Conservation (phyloP, 1,284 basidiomycete genomes). For the Cronartium quercuum region DNA sequence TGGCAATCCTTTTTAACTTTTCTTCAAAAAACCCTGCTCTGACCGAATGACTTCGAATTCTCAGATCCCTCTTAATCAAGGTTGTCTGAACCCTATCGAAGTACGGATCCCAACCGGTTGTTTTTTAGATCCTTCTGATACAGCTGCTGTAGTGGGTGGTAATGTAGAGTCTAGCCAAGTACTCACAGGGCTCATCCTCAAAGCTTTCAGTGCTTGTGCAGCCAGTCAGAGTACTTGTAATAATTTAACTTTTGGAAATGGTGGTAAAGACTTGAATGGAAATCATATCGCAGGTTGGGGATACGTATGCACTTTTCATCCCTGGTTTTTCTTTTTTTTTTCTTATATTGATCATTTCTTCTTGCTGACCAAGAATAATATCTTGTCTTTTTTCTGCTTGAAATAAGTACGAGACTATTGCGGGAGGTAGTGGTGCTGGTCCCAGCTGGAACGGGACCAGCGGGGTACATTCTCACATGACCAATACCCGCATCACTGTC, state of each 20-base stretch:
- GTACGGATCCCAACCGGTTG: conserved; percentile 76
- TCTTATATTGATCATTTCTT: conserved; percentile 27
- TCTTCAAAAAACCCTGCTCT: neutral
- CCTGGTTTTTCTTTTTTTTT: neutral
- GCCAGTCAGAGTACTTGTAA: conserved; percentile 86
- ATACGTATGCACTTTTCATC: conserved; percentile 54
- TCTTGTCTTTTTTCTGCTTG: neutral
- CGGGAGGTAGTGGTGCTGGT: conserved; percentile 86
- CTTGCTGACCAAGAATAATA: conserved; percentile 24
- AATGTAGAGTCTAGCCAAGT: conserved; percentile 89
- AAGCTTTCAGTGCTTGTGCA: conserved; percentile 85
- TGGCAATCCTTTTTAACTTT: conserved; percentile 2
- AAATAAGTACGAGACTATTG: conserved; percentile 60
- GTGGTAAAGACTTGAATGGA: conserved; percentile 75
- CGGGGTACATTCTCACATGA: conserved; percentile 62
- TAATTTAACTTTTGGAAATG: conserved; percentile 84
- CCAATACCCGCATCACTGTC: conserved; percentile 62
- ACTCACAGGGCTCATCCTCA: conserved; percentile 88
- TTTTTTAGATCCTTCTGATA: conserved; percentile 67
- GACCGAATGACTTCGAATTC: neutral
- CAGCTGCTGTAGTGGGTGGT: conserved; percentile 82
- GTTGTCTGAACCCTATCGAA: conserved; percentile 46
- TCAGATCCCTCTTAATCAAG: conserved; percentile 54
- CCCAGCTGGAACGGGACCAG: conserved; percentile 71
- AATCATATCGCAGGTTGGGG: conserved; percentile 75